Evolutionary conservation across 176 grass and related monocot genomes (phyloP).

Genomic region (Zoysia pacifica): DNA sequence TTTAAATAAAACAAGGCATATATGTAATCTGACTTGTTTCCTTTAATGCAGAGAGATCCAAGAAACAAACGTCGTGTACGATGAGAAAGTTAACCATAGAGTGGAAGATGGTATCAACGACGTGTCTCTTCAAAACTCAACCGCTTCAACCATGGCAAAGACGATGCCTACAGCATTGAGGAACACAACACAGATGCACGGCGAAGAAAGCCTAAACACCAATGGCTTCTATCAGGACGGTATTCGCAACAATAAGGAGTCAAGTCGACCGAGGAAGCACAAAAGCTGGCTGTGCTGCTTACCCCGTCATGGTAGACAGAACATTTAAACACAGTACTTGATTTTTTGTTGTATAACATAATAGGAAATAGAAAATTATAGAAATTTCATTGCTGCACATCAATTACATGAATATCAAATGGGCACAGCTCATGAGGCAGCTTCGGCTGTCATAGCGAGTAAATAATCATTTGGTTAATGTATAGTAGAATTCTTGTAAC

Average conservation of each 20-base stretch:
- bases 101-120: not conserved
- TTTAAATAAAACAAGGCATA: not conserved
- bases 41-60: slow-evolving; percentile 34
- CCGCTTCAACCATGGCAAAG: slow-evolving; percentile 20
- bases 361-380: slow-evolving; percentile 14
- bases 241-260: not conserved
- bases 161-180: slow-evolving; percentile 37
- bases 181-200: slow-evolving; percentile 42
- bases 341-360: slow-evolving; percentile 22
- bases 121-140: not conserved
- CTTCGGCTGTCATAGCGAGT: not conserved
- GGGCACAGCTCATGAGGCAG: not conserved
- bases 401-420: not conserved
- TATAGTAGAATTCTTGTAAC: slow-evolving; percentile 47
- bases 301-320: slow-evolving; percentile 3
- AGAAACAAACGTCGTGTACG: slow-evolving; percentile 1
- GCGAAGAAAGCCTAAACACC: slow-evolving; percentile 42
- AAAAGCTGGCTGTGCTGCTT: slow-evolving; percentile 49
- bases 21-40: slow-evolving; percentile 20
- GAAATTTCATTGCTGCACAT: not conserved
- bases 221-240: slow-evolving; percentile 30
- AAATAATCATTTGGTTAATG: slow-evolving; percentile 32
- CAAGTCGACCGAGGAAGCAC: slow-evolving; percentile 17
- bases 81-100: not conserved
- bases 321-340: not conserved